Percentiles rank a stretch among this genome's conserved stretches.
Evolutionary conservation across 169 alveolate genomes (phyloP).

Genomic region (Plasmodium gonderi): DNA sequence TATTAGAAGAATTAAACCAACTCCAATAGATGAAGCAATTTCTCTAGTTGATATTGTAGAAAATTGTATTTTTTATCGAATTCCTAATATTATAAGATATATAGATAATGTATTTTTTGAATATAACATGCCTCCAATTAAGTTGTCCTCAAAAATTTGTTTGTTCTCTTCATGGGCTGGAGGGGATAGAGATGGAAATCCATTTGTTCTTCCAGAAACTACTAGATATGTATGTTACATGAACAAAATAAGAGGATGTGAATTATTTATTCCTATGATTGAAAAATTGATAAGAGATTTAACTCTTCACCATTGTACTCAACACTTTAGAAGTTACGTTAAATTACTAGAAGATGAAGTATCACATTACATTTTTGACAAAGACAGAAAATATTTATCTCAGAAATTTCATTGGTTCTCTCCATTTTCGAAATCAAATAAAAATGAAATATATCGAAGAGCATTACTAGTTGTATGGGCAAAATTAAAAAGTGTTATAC

Average conservation of each 20-base stretch:
- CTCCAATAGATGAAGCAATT: slow-evolving; percentile 85
- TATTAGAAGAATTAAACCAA: slow-evolving; percentile 85
- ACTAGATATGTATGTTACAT: slow-evolving; percentile 82
- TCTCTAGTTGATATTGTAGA: slow-evolving; percentile 79
- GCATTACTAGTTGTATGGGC: slow-evolving; percentile 48
- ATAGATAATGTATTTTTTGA: slow-evolving; percentile 80
- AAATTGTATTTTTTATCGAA: slow-evolving; percentile 78
- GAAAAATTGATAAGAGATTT: slow-evolving; percentile 23
- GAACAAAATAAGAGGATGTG: slow-evolving; percentile 80
- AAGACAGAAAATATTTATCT: slow-evolving; percentile 10
- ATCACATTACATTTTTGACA: slow-evolving; percentile 48
- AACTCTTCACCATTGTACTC: slow-evolving; percentile 64
- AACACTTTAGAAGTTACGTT: slow-evolving; percentile 37
- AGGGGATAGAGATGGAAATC: slow-evolving; percentile 92
- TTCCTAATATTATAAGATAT: slow-evolving; percentile 80
- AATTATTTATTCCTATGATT: slow-evolving; percentile 77
- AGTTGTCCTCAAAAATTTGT: slow-evolving; percentile 79
- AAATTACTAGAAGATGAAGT: slow-evolving; percentile 53
- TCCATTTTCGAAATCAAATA: slow-evolving; percentile 60
- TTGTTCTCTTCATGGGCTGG: slow-evolving; percentile 90
- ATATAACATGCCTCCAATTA: slow-evolving; percentile 81
- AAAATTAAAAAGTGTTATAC: slow-evolving; percentile 40
- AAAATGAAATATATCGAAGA: slow-evolving; percentile 67
- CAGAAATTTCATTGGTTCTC: slow-evolving; percentile 67
- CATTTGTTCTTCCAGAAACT: slow-evolving; percentile 86